Conservation (phyloP, 768 basidiomycete species). For the Rhizopogon vinicolor region DNA sequence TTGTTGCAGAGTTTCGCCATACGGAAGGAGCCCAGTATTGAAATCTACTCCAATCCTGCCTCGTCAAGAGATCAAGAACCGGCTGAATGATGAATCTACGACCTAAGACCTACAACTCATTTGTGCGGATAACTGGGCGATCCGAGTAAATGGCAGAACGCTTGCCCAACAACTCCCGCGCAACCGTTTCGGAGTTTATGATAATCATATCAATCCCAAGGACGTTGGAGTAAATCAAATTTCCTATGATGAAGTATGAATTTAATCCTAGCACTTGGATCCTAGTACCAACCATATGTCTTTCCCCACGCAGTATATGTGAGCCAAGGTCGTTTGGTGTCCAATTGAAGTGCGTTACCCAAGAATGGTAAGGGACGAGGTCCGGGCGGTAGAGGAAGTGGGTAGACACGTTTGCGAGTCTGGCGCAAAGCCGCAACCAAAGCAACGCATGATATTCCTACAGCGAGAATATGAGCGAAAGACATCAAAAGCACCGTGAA, state of each 20-base stretch:
- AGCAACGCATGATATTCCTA: neutral
- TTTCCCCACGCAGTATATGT: conserved; percentile 39
- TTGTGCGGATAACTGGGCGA: conserved; percentile 17
- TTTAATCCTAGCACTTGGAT: neutral
- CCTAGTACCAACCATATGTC: conserved; percentile 35
- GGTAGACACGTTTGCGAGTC: neutral
- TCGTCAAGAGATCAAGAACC: neutral
- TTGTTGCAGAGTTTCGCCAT: conserved; percentile 13
- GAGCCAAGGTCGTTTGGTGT: conserved; percentile 33
- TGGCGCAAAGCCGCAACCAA: neutral
- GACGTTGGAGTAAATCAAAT: conserved; percentile 24
- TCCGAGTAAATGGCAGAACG: conserved; percentile 35
- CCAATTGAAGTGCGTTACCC: conserved; percentile 46
- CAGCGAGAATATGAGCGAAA: neutral
- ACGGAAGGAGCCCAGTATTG: conserved; percentile 2
- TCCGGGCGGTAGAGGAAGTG: conserved; percentile 36
- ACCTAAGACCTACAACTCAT: neutral
- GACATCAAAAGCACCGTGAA: neutral
- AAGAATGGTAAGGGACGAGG: conserved; percentile 42
- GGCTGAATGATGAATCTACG: neutral
- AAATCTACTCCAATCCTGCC: neutral
- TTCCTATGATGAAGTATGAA: conserved; percentile 9
- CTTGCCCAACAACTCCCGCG: conserved; percentile 32
- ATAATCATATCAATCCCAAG: conserved; percentile 26
- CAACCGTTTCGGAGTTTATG: conserved; percentile 28